phyloP scores from a whole-genome alignment of 2,329 filamentous ascomycete genomes.

The Cladosporium sp. region DNA sequence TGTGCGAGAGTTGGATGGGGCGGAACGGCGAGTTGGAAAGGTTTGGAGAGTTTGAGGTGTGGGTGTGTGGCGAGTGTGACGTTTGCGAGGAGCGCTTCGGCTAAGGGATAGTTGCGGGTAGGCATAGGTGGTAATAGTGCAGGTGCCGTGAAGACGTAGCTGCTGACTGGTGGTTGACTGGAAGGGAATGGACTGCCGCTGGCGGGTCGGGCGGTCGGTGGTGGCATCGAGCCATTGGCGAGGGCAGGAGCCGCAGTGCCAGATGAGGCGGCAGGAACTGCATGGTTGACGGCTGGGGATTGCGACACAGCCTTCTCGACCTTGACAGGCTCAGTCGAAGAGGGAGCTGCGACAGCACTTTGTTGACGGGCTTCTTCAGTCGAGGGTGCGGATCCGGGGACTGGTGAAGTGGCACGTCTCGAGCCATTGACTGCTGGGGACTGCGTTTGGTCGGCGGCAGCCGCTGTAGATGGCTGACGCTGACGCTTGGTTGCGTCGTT shows the following conservation, averaged over 20 bases:
- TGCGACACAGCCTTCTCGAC: constrained; percentile 34
- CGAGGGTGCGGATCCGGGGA: constrained; percentile 18
- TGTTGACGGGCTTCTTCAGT: constrained; percentile 30
- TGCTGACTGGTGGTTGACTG: constrained; percentile 22
- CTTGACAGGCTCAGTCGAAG: constrained; percentile 36
- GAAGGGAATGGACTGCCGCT: constrained; percentile 26
- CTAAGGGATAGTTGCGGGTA: constrained; percentile 31
- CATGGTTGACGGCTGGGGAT: constrained; percentile 41
- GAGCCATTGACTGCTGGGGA: constrained; percentile 24
- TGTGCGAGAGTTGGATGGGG: constrained; percentile 63
- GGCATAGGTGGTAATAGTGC: constrained; percentile 35
- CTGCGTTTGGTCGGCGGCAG: constrained; percentile 40
- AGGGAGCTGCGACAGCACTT: constrained; percentile 29
- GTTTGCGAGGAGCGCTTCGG: constrained; percentile 63
- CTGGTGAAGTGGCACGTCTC: constrained; percentile 30
- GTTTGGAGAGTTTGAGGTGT: constrained; percentile 54
- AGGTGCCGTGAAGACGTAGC: constrained; percentile 28
- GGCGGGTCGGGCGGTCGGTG: constrained; percentile 24
- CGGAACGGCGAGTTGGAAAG: constrained; percentile 60
- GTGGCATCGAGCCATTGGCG: constrained; percentile 30
- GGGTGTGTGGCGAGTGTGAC: constrained; percentile 67
- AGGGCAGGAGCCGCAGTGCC: constrained; percentile 12
- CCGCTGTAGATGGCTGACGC: constrained; percentile 48
- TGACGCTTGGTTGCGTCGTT: constrained; percentile 52
- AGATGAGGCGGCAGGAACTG: constrained; percentile 16